These are phyloP conservation scores for Plasmodium coatneyi DNA, from an alignment of 169 alveolate genomes.

Conservation along the genomic window DNA sequence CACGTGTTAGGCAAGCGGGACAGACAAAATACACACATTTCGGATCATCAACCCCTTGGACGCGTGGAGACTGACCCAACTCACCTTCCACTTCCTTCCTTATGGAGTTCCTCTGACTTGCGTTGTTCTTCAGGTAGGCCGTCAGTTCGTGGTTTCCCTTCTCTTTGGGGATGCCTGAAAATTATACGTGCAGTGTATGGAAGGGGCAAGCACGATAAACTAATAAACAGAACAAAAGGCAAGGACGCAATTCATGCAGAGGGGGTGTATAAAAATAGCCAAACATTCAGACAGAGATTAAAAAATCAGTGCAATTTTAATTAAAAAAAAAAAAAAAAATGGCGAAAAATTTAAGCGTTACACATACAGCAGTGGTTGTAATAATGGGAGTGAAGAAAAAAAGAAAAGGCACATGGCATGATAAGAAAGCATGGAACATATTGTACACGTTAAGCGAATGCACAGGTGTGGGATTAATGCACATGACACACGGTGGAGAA, in stretches of 20 bases:
- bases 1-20: background rate
- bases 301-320: background rate
- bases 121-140: constrained; percentile 36
- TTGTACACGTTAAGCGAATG: background rate
- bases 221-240: background rate
- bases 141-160: constrained; percentile 5
- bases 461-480: background rate
- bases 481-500: background rate
- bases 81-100: constrained; percentile 58
- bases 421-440: background rate
- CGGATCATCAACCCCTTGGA: too few species aligned
- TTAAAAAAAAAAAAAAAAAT: constrained; percentile 19
- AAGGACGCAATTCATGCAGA: background rate
- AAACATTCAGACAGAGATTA: background rate
- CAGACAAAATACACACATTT: background rate
- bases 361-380: background rate
- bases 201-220: background rate
- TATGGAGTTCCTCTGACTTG: constrained; percentile 37
- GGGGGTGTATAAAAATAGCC: background rate
- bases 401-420: background rate
- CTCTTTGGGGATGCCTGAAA: constrained; percentile 25
- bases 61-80: background rate
- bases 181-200: constrained; percentile 10
- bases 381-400: background rate
- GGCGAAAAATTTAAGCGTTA: background rate